phyloP scores from a whole-genome alignment of 73 alveolate genomes.

The Paramecium octaurelia region DNA sequence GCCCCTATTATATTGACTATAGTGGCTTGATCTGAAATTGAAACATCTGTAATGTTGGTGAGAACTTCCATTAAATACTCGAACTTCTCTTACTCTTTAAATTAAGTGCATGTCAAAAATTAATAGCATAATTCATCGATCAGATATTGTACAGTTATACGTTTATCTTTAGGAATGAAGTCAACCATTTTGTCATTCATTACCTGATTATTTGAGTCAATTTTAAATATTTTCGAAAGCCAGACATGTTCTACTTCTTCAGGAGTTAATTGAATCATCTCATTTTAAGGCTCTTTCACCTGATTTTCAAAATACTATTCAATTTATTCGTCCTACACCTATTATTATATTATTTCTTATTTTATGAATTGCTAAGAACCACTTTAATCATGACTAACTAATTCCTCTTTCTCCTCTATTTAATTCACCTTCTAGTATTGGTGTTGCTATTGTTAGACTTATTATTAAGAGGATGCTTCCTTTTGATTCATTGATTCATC shows the following conservation, averaged over 20 bases:
- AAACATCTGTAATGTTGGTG: not conserved
- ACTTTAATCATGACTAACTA: not conserved
- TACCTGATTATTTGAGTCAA: not conserved
- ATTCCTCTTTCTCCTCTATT: not conserved
- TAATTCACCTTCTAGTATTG: not conserved
- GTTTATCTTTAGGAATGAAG: not conserved
- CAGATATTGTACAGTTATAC: not conserved
- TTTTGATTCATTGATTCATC: not conserved
- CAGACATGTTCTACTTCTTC: constrained; percentile 12
- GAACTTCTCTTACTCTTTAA: not conserved
- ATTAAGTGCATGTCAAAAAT: not conserved
- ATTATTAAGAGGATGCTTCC: not conserved
- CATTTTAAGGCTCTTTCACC: not conserved
- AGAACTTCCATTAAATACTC: not conserved
- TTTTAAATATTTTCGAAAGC: not conserved
- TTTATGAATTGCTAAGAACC: not conserved
- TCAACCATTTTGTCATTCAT: not conserved
- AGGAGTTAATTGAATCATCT: not conserved
- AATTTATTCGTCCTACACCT: not conserved
- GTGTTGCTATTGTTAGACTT: not conserved
- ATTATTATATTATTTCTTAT: not conserved
- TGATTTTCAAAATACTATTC: not conserved
- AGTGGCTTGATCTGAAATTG: not conserved
- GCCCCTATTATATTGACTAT: not conserved
- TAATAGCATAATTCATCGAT: not conserved